Evolutionary conservation across 2,329 filamentous ascomycete genomes (phyloP), one percentile per base, ranked within the genome.

Genomic region (Hypomyces rosellus): DNA sequence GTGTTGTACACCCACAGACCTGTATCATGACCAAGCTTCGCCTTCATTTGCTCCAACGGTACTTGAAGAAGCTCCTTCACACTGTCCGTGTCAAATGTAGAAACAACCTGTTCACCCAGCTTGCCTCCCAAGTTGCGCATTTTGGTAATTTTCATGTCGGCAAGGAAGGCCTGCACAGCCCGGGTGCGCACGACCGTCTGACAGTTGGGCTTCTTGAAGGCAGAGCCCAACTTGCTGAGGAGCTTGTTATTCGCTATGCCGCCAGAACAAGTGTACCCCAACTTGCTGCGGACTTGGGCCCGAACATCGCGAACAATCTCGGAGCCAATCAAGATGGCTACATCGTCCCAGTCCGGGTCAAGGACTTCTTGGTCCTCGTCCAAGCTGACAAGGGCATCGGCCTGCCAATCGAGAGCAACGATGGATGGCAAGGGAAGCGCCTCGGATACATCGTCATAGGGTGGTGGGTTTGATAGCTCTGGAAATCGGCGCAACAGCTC

Each of bases 41-140:
- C 77, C 68, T 91, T 87, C 57, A 96, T 70, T 59, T 89, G 85
- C 46, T 91, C 85, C 33, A 93, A 61, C 0, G 90, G 69, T 8
- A 95, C 77, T 4, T 77, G 70, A 5, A 95, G 74, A 34, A 97
- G 74, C 22, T 95, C 89, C 42, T 78, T 81, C 51, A 97, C 81
- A 22, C 79, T 75, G 51, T 96, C 89, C 1, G 89, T 95, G 52
- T 82, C 81, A 66, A 96, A 97, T 14, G 77, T 77, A n/a, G 84
- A 80, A 1, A 85, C 84, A 8, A 96, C 81, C 57, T 95, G 88
- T 47, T 95, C 89, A 5, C 93, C 93, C 30, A 97, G 74, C 70
- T 97, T 97, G 18, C 93, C 93, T 25, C 93, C 93, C n/a, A 99
- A 72, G 66, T 92, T 95, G 14, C 92, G 81, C 48, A 99, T 93